Evolutionary conservation across 129 eudicot species (phyloP), one percentile per base, ranked within the genome.

Genomic region (Flaveria sonorensis): DNA sequence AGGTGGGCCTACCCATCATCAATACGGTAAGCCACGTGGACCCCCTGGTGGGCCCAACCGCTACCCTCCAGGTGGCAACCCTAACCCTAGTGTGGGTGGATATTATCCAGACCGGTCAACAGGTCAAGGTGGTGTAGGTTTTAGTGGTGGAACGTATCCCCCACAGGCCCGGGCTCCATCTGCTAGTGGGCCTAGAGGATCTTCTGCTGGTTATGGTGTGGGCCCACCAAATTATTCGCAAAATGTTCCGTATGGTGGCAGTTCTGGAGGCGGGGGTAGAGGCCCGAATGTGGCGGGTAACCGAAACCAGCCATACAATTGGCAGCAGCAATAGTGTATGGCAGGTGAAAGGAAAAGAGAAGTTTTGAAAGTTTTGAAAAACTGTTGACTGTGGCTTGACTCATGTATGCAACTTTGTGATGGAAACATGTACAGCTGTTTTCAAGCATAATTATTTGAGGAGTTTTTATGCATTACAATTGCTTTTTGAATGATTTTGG

Each of bases 1-100:
- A 3, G 92, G 87, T 20, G 94, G 86, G 7, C 92, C 87, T 19
- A 56, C 81, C 52, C 94, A 87, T 65, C 97, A 91, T 43, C 97
- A 91, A 39, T 91, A 87, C 14, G 89, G 83, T 14, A 91, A 91
- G 85, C 85, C 92, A 36, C 87, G 85, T 9, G 97, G 96, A 70
- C 87, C 97, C n/a, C 73, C 94, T 13, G 88, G 83, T 5, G 97
- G 95, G 18, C 92, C 97, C 0, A 89, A 84, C 76, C 77, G 97
- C 50, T 92, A 87, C 68, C 89, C 96, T 8, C 89, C 86, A 7
- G 81, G 88, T 43, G 92, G 92, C 24, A 89, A 89, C 65, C 92
- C 92, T 21, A 81, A 85, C 36, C 75, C 88, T 10, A 68, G 70
- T 45, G 77, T 47, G 57, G 82, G 88, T 32, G 95, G 95, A 7